Base-by-base conservation (phyloP, 208 protist genomes). In the Acanthamoeba lugdunensis region DNA sequence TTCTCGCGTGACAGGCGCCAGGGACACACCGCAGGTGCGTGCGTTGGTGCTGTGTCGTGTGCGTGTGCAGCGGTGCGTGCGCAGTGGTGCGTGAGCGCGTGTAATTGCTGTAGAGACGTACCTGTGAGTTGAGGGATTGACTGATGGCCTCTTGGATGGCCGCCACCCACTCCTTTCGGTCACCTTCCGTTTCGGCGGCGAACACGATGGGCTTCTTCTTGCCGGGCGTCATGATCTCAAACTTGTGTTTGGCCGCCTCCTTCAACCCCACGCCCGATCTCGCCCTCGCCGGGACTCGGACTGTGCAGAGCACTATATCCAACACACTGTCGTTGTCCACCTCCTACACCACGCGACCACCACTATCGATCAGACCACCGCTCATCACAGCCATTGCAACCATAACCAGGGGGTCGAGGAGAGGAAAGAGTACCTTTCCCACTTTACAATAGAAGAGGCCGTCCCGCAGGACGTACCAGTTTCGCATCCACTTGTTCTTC, bases 401-500 rank as follows among this genome's bases (percentile, higher is more conserved):
- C 14, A 11, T 14, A n/a, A 50, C 45, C 2, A 54, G 0, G 73
- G n/a, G n/a, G 4, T 8, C 37, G 33, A 52, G 28, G 23, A n/a
- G 41, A 25, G 28, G 73, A 50, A 14, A 89, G 7, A 37, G 82
- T 28, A 89, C 82, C 82, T 89, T 89, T 9, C 82, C 82, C 82
- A 50, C 28, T 89, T 89, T 89, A 89, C 82, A 89, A 65, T 89
- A 89, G 54, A 89, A 89, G 33, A 89, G 82, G 82, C 82, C 82
- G 56, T 89, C 82, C 56, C 56, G 48, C 7, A 89, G 82, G 56
- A 89, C 82, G 23, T 89, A 89, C 82, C 82, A 89, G 41, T 89
- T 89, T 14, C 82, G 82, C 8, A 45, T 50, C 82, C 82, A 89
- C 11, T 82, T 82, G 82, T 52, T 67, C 56, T 89, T 89, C 25